Evolutionary conservation across 1,139 yeast species (phyloP).

Genomic region (Barnettozyma hawaiiensis): DNA sequence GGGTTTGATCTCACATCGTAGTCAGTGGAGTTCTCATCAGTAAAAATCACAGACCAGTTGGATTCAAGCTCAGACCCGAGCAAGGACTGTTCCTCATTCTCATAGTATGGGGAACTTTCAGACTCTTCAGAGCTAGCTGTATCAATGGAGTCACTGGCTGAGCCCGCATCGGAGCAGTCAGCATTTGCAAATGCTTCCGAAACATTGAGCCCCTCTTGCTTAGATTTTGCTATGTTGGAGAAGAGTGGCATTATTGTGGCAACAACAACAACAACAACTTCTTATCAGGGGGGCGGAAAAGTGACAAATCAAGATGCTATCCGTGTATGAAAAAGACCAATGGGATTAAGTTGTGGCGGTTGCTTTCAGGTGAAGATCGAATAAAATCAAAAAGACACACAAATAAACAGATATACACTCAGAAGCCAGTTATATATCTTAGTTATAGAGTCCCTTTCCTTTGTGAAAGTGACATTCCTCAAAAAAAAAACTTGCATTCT

Average conservation of each 20-base stretch:
- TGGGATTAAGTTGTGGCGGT: background rate
- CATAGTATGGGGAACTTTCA: conserved; percentile 1
- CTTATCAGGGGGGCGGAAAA: background rate
- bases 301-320: background rate
- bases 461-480: background rate
- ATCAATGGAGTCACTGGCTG: background rate
- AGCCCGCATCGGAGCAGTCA: background rate
- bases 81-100: conserved; percentile 10
- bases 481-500: background rate
- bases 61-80: conserved; percentile 19
- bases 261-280: too few relatives aligned
- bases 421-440: background rate
- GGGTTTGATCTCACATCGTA: conserved; percentile 21
- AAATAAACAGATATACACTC: background rate
- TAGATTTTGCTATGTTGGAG: background rate
- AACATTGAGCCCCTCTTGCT: background rate
- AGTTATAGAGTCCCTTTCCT: background rate
- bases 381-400: too few relatives aligned
- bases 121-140: conserved; percentile 5
- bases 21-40: conserved; percentile 26
- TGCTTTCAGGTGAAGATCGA: background rate
- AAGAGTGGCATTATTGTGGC: background rate
- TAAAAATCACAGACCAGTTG: conserved; percentile 26
- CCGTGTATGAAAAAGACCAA: background rate
- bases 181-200: background rate